Evolutionary conservation across 805 yeast species (phyloP).

Genomic region (Wickerhamomyces pijperi): DNA sequence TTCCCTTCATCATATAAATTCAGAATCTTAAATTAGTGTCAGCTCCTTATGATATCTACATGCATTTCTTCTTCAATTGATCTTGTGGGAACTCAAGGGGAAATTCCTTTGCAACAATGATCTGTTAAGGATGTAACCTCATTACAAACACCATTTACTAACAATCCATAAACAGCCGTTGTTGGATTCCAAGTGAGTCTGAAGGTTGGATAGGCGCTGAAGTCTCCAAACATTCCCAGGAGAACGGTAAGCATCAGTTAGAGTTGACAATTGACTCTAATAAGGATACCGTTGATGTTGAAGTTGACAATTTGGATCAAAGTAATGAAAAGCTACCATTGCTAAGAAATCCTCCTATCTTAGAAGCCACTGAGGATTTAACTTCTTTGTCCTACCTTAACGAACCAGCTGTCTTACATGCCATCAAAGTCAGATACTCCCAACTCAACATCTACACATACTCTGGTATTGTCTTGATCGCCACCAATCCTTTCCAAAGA

Average conservation of each 20-base stretch:
- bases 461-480: constrained; percentile 93
- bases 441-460: constrained; percentile 90
- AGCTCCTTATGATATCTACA: too few species aligned
- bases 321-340: constrained; percentile 48
- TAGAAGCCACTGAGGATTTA: constrained; percentile 90
- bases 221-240: constrained; percentile 32
- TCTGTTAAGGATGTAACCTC: too few species aligned
- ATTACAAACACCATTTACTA: too few species aligned
- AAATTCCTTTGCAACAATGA: too few species aligned
- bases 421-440: constrained; percentile 79
- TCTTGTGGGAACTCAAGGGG: too few species aligned
- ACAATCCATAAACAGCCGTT: constrained; percentile 33
- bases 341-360: constrained; percentile 80
- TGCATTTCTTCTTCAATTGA: too few species aligned
- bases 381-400: constrained; percentile 86
- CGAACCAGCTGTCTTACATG: constrained; percentile 94
- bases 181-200: constrained; percentile 65
- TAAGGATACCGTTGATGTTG: constrained; percentile 32
- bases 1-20: too few species aligned
- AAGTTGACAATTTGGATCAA: constrained; percentile 26
- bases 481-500: constrained; percentile 90
- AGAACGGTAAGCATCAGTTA: constrained; percentile 32
- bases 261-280: constrained; percentile 44
- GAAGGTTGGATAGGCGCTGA: constrained; percentile 69
- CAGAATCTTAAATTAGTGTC: too few species aligned